A percentile compares a stretch with the other conserved stretches of the same genome.
Evolutionary conservation across 306 rosid species (phyloP).

Genomic region (Mimosa pudica): DNA sequence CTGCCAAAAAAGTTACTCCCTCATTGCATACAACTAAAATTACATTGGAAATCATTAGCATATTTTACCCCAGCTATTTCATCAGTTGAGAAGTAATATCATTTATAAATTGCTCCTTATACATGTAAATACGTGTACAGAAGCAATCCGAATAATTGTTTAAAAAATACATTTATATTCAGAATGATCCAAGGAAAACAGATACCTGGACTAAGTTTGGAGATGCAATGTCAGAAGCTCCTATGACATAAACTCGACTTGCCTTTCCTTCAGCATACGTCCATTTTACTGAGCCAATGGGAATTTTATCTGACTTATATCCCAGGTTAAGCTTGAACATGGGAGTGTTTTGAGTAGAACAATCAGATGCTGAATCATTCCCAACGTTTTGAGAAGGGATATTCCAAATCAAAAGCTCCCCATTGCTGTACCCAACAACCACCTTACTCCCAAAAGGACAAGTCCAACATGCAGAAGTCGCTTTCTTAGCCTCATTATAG

Average conservation of each 20-base stretch:
- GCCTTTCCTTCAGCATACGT: slow-evolving; percentile 75
- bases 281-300: slow-evolving; percentile 75
- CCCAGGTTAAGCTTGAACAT: slow-evolving; percentile 77
- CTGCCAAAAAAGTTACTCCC: neutral
- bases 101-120: slow-evolving; percentile 2
- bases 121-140: slow-evolving; percentile 2
- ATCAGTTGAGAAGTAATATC: neutral
- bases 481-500: slow-evolving; percentile 68
- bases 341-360: slow-evolving; percentile 53
- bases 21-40: neutral
- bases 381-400: slow-evolving; percentile 51
- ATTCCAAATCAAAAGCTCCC: slow-evolving; percentile 83
- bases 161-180: slow-evolving; percentile 8
- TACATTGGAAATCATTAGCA: neutral
- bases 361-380: slow-evolving; percentile 42
- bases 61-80: neutral
- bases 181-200: slow-evolving; percentile 20
- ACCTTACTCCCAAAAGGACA: slow-evolving; percentile 84
- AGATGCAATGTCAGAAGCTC: slow-evolving; percentile 59
- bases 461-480: slow-evolving; percentile 87
- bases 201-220: slow-evolving; percentile 69
- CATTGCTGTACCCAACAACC: slow-evolving; percentile 82
- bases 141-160: slow-evolving; percentile 16
- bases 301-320: slow-evolving; percentile 71
- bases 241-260: slow-evolving; percentile 72